Base-by-base conservation (phyloP, 2,329 filamentous ascomycete species). In the Pseudogymnoascus sp. region DNA sequence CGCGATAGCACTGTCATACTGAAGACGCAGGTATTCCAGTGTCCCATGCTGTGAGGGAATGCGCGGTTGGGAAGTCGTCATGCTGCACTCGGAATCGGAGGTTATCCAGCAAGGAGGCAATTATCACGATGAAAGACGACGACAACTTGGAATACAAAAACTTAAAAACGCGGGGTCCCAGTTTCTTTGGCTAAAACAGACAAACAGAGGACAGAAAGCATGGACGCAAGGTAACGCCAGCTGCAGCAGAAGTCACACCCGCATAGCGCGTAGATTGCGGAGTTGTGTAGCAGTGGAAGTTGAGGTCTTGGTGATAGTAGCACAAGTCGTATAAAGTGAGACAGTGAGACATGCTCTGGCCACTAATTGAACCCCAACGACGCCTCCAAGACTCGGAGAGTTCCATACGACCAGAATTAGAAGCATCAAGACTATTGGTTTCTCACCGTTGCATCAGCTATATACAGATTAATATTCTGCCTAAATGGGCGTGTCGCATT, bases 1-100 rank as follows among this genome's bases (percentile, higher is more conserved):
- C 60, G 73, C 71, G 28, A 78, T 56, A 10, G 50, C 50, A 56
- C 22, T 33, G 11, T 56, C 28, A 33, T 35, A 56, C 16, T 56
- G 28, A 22, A 56, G 50, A 22, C n/a, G 50, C 10, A 56, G 28
- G n/a, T 56, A 56, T 35, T 33, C 28, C 50, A 56, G 8, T 4
- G 50, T 33, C 28, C 16, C 50, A 33, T 56, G 50, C 50, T 33
- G 50, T 14, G 50, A 33, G 28, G 50, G 50, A 19, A 35, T 22
- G 5, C 11, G 28, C 7, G 28, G 28, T 56, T 19, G 50, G 2
- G 50, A 56, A 35, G 4, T 53, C 46, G 28, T 6, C 50, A 56
- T 56, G 11, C 6, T 35, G n/a, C 16, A 33, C n/a, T 33, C 6
- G 5, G 4, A 35, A 14, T 22, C 3, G 28, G 10, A 35, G 3